These are phyloP conservation scores for Komagataella kurtzmanii DNA, from an alignment of 805 yeast genomes.

Conservation along the genomic window DNA sequence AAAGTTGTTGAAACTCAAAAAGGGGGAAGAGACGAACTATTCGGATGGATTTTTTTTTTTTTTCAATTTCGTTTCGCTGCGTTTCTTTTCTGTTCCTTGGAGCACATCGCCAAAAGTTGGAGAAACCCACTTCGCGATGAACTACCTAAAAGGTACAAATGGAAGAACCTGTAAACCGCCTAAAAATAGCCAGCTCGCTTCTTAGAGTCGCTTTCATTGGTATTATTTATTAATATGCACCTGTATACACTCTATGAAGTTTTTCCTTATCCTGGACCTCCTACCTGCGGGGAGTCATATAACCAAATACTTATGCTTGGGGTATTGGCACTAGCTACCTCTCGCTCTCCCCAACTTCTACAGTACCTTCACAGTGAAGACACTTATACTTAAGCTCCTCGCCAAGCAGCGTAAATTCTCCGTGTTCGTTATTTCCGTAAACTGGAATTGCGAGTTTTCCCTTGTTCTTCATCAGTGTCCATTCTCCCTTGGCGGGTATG, in stretches of 20 bases:
- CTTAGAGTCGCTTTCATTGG: neutral
- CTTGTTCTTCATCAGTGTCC: conserved; percentile 74
- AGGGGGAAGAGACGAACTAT: neutral
- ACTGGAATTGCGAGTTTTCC: conserved; percentile 26
- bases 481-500: conserved; percentile 94
- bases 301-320: neutral
- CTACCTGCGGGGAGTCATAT: neutral
- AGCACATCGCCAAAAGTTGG: neutral
- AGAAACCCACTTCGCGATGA: neutral
- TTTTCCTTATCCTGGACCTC: neutral
- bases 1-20: neutral
- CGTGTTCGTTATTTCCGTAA: conserved; percentile 11
- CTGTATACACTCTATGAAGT: neutral
- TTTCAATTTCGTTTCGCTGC: neutral
- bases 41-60: neutral
- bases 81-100: neutral
- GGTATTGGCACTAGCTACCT: neutral
- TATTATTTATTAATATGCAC: neutral
- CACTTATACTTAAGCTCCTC: conserved; percentile 28
- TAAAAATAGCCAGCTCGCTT: neutral
- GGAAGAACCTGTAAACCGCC: neutral
- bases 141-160: neutral
- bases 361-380: conserved; percentile 44
- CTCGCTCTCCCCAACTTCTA: conserved; percentile 25
- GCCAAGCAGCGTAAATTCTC: conserved; percentile 4